phyloP scores from a whole-genome alignment of 169 alveolate genomes.

The Babesia caballi region DNA sequence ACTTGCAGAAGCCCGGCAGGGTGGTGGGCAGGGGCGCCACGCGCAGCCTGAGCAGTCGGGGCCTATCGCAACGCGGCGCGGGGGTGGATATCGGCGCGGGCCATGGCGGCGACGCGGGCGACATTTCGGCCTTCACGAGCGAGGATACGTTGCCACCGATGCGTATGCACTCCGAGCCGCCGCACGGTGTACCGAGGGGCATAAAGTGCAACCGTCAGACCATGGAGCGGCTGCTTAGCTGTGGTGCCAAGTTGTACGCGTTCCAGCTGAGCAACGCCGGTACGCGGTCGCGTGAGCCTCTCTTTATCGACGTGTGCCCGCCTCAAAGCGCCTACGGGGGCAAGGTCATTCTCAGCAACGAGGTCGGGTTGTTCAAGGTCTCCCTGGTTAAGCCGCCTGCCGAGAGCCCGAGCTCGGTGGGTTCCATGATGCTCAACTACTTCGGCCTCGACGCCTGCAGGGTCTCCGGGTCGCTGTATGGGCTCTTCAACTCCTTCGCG shows the following conservation, averaged over 20 bases:
- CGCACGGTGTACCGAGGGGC: conserved; percentile 2
- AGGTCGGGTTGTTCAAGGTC: conserved; percentile 49
- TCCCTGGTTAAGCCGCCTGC: conserved; percentile 19
- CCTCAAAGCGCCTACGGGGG: conserved; percentile 18
- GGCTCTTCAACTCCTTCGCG: conserved; percentile 21
- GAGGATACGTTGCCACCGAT: not conserved
- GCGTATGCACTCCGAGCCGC: too few species aligned
- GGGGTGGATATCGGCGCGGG: not conserved
- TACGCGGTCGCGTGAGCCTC: not conserved
- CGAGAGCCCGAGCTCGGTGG: not conserved
- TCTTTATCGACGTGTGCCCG: conserved; percentile 34
- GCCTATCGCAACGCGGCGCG: not conserved
- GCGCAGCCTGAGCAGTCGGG: not conserved
- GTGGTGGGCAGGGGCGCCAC: not conserved
- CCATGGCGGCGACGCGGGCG: not conserved
- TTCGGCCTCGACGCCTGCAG: not conserved
- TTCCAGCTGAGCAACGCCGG: conserved; percentile 28
- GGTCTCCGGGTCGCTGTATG: conserved; percentile 4
- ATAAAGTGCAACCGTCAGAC: not conserved
- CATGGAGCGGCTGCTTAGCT: conserved; percentile 6
- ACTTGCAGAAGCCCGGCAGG: not conserved
- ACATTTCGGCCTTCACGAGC: not conserved
- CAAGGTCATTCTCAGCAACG: conserved; percentile 12
- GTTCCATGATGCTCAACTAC: not conserved
- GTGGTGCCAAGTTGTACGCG: conserved; percentile 44